A percentile compares a stretch with the other conserved stretches of the same genome.
phyloP scores from a whole-genome alignment of 1,284 basidiomycete genomes.

The Apiotrichum veenhuisii region DNA sequence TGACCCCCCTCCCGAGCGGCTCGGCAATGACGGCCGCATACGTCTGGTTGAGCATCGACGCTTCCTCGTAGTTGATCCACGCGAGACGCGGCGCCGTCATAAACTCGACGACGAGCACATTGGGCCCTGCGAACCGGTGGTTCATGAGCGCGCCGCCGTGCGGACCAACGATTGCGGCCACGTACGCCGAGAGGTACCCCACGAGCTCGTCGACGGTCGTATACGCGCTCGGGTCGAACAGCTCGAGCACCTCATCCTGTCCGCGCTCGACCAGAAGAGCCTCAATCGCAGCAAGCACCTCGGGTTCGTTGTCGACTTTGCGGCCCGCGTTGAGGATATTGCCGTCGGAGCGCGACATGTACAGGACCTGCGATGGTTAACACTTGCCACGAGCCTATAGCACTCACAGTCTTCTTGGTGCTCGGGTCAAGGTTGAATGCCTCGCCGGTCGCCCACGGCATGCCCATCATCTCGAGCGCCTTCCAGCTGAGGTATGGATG shows the following conservation, averaged over 20 bases:
- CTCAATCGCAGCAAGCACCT: neutral
- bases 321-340: neutral
- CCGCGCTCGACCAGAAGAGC: neutral
- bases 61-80: constrained; percentile 4
- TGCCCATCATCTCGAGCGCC: neutral
- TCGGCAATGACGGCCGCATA: neutral
- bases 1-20: too few species aligned
- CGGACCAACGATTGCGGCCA: constrained; percentile 4
- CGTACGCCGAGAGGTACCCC: neutral
- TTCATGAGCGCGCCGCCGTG: constrained; percentile 9
- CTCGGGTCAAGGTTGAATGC: neutral
- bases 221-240: neutral
- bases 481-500: constrained; percentile 5
- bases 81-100: neutral
- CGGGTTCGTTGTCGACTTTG: neutral
- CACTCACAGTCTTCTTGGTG: neutral
- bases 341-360: constrained; percentile 4
- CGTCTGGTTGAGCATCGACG: constrained; percentile 40
- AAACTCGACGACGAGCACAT: constrained; percentile 2
- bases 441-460: neutral
- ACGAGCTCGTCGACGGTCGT: neutral
- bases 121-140: constrained; percentile 3
- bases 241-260: neutral
- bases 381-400: too few species aligned
- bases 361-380: constrained; percentile 1